Evolutionary conservation across 2,329 filamentous ascomycete species (phyloP).

Genomic region (Phaeomoniella chlamydospora): DNA sequence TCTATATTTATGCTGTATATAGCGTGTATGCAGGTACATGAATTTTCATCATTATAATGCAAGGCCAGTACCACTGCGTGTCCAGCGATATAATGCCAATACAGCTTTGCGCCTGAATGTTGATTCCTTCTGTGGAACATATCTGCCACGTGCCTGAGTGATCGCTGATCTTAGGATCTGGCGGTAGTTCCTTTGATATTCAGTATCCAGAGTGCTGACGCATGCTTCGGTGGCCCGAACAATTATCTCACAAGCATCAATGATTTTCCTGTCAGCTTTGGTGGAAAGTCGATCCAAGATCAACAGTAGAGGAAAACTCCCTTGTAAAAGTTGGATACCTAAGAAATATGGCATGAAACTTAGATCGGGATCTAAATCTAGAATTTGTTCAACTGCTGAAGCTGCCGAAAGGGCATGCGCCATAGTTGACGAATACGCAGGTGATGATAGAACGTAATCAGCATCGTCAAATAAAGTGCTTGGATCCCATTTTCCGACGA

Average conservation of each 20-base stretch:
- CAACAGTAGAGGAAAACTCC: constrained; percentile 34
- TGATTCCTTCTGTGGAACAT: constrained; percentile 23
- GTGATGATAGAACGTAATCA: constrained; percentile 34
- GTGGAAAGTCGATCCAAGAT: constrained; percentile 33
- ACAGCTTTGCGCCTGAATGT: constrained; percentile 31
- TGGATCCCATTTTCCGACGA: constrained; percentile 36
- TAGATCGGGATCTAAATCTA: constrained; percentile 33
- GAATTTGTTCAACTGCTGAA: constrained; percentile 29
- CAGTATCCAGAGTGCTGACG: constrained; percentile 34
- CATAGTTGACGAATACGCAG: constrained; percentile 30
- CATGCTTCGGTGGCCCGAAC: constrained; percentile 37
- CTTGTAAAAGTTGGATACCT: constrained; percentile 37
- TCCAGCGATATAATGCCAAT: constrained; percentile 41
- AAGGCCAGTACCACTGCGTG: constrained; percentile 23
- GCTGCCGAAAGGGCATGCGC: constrained; percentile 33
- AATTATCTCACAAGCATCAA: constrained; percentile 34
- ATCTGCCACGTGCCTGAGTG: constrained; percentile 29
- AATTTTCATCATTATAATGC: constrained; percentile 15
- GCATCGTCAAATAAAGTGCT: constrained; percentile 34
- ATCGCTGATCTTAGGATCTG: constrained; percentile 36
- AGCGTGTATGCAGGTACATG: no score
- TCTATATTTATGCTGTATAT: no score
- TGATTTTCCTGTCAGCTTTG: constrained; percentile 16
- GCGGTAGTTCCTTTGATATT: constrained; percentile 40
- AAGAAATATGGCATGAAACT: constrained; percentile 39